Evolutionary conservation across 208 protist genomes (phyloP), one percentile per base, ranked within the genome.

Genomic region (Leishmania guyanensis): DNA sequence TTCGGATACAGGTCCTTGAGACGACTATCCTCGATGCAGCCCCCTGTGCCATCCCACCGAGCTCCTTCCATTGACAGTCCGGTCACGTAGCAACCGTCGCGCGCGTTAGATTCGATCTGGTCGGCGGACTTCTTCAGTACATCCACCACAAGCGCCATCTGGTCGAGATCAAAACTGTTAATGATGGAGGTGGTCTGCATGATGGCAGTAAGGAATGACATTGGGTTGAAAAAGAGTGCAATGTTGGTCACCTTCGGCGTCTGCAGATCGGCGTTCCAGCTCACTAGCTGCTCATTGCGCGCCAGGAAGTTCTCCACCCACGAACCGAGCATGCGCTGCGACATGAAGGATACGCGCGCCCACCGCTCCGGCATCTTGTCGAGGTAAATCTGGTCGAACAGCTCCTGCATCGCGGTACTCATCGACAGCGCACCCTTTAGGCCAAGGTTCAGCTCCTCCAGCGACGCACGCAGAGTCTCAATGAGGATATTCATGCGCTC

Each of bases 191-290:
- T 99, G 10, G 95, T 97, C 88, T 99, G 99, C 97, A 99, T 99
- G 75, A 99, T 99, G 78, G 99, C 98, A 33, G 98, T 99, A 12
- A 99, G 86, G 92, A 99, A 99, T 10, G 99, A 99, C 97, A 99
- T 99, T 54, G 99, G 99, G 89, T 99, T 99, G 91, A 99, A 99
- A 87, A 99, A 98, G 77, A 98, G 90, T 39, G 97, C 79, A 64
- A 99, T 92, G 89, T 98, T 99, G 10, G 95, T 98, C 26, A 98
- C 96, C 88, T 97, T 98, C 22, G 97, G 98, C 26, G 96, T 97
- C 82, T 96, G 91, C 65, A 99, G 89, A 72, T 99, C 98, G 22
- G 83, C 87, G 66, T 90, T 96, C 98, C 98, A 99, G 79, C 85
- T 95, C 68, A 93, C 72, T 14, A 99, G 90, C 89, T 99, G 97